Percentiles rank a stretch among this genome's conserved stretches.
Conservation (phyloP, 2,329 filamentous ascomycete genomes). For the Emergomyces pasteurianus region DNA sequence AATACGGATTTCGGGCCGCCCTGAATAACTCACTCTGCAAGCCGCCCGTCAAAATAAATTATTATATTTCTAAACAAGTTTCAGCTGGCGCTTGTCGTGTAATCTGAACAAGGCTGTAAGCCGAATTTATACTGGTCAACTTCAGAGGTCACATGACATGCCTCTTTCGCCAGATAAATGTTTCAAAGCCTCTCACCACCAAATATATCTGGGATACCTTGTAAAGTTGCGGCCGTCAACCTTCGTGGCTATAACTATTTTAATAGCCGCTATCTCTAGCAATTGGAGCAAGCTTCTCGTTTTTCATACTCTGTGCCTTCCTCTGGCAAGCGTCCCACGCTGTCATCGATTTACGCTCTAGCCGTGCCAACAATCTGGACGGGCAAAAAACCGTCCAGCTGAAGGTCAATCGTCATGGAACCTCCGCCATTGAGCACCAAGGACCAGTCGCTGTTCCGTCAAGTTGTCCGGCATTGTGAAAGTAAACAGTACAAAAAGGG, state of each 20-base stretch:
- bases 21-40: not conserved
- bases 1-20: not conserved
- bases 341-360: not conserved
- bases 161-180: not conserved
- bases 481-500: constrained; percentile 95
- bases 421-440: constrained; percentile 52
- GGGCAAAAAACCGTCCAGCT: not conserved
- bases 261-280: not conserved
- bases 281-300: not conserved
- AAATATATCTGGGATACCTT: not conserved
- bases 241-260: not conserved
- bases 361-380: not conserved
- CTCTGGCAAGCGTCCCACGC: not conserved
- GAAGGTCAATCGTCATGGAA: constrained; percentile 4
- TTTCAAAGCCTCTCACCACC: not conserved
- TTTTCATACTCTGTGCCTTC: not conserved
- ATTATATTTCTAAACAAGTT: too few relatives aligned
- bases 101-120: not conserved
- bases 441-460: constrained; percentile 86
- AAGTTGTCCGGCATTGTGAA: constrained; percentile 92
- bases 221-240: not conserved
- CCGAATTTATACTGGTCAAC: not conserved
- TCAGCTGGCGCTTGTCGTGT: too few relatives aligned
- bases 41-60: too few relatives aligned
- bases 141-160: not conserved